A percentile compares a stretch with the other conserved stretches of the same genome.
Conservation (phyloP, 495 filamentous ascomycete genomes). For the Thermothielavioides terrestris region DNA sequence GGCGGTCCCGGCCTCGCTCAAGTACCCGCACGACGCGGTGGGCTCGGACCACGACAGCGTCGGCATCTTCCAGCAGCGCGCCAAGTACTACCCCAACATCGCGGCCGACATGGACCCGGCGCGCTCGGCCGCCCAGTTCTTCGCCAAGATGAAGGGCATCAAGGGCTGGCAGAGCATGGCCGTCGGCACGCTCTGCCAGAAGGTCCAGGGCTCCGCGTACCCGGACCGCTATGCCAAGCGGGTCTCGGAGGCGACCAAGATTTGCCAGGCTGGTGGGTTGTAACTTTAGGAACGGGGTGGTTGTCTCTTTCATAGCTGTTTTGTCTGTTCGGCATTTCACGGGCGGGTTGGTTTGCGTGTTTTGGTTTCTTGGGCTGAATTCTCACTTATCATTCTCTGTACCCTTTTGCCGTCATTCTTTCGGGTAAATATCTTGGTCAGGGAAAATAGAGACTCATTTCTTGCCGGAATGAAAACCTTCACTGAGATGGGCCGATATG, state of each 20-base stretch:
- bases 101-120: neutral
- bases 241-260: neutral
- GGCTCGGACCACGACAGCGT: neutral
- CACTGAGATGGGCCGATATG: no score
- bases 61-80: constrained; percentile 2
- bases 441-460: no score
- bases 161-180: neutral
- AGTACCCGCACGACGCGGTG: neutral
- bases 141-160: neutral
- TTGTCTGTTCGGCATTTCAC: no score
- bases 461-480: no score
- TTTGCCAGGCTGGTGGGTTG: neutral
- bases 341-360: no score
- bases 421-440: no score
- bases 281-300: no score
- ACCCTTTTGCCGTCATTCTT: no score
- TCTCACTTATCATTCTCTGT: no score
- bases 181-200: neutral
- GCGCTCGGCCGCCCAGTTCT: neutral
- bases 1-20: neutral
- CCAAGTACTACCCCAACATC: neutral
- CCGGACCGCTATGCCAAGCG: neutral
- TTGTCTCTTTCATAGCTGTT: no score
- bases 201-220: neutral
- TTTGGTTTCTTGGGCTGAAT: no score